Evolutionary conservation across 306 rosid species (phyloP), one percentile per base, ranked within the genome.

Genomic region (Pachyrhizus erosus): DNA sequence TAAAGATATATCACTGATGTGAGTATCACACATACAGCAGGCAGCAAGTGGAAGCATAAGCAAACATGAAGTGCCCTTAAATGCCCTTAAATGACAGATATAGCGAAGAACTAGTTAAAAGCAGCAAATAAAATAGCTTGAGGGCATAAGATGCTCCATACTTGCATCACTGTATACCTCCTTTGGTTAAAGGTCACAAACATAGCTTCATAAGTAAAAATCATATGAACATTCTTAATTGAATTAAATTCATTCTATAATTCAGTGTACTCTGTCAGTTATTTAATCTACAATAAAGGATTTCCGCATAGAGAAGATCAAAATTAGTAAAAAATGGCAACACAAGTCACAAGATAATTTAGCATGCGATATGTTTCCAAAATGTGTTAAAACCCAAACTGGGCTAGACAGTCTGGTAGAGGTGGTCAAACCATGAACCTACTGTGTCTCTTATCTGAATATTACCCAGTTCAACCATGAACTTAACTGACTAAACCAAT

Each of bases 11-110:
- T 40, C 77, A 79, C 11, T 12, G 42, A 58, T 0, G 20, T 68
- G 65, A 40, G 72, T 65, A 76, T 70, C 70, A 57, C 8, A 23
- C 15, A 40, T 29, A 57, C 72, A 65, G 57, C 15, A 45, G 61
- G 26, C 31, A 71, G 46, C 40, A 21, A 65, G 43, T 52, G 49
- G 40, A 82, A 34, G 61, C 76, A 86, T 29, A 79, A 46, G n/a
- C 67, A 31, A 26, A 70, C 61, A 79, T 27, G 24, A 8, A 43
- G 20, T 39, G 21, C 21, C 58, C 54, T 64, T 54, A 40, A 46
- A 55, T 39, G 21, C 21, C 58, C 54, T 64, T 54, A 40, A 46
- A 55, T 60, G 43, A 64, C 45, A 64, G 42, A 7, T 61, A 45
- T 24, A 39, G 40, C 17, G 15, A 37, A 58, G 39, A 67, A 67